A percentile compares a stretch with the other conserved stretches of the same genome.
Evolutionary conservation across 768 basidiomycete genomes (phyloP).

Genomic region (Amanita rubescens): DNA sequence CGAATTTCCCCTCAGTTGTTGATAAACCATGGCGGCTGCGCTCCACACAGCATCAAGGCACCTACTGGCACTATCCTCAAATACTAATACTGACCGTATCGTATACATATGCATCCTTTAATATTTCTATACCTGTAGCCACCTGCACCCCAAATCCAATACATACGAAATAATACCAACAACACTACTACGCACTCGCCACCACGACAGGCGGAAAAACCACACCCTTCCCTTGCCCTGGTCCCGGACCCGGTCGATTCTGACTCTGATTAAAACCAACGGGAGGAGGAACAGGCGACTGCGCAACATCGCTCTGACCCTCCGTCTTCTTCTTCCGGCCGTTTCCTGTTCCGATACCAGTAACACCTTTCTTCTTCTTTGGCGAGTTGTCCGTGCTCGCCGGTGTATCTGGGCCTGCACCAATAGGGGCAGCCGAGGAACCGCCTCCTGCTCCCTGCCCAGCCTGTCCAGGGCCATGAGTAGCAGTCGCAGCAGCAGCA

Average conservation of each 20-base stretch:
- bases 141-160: too few relatives aligned
- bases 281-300: conserved; percentile 1
- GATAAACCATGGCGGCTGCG: too few relatives aligned
- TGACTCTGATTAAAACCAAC: conserved; percentile 3
- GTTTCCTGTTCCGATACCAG: conserved; percentile 36
- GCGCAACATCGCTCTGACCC: not conserved
- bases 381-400: conserved; percentile 8
- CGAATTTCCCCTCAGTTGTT: too few relatives aligned
- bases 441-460: not conserved
- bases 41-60: too few relatives aligned
- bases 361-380: conserved; percentile 39
- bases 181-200: conserved; percentile 1
- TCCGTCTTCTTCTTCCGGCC: conserved; percentile 39
- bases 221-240: conserved; percentile 5
- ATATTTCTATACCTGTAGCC: too few relatives aligned
- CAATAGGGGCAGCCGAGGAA: conserved; percentile 9
- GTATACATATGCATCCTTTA: too few relatives aligned
- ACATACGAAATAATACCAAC: conserved; percentile 1
- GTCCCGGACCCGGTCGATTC: not conserved
- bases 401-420: conserved; percentile 12
- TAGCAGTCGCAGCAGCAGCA: not conserved
- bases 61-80: too few relatives aligned
- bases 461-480: not conserved
- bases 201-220: conserved; percentile 4
- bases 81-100: too few relatives aligned